Percentiles rank a stretch among this genome's conserved stretches.
phyloP scores from a whole-genome alignment of 768 basidiomycete species.

The Lentinus brumalis region DNA sequence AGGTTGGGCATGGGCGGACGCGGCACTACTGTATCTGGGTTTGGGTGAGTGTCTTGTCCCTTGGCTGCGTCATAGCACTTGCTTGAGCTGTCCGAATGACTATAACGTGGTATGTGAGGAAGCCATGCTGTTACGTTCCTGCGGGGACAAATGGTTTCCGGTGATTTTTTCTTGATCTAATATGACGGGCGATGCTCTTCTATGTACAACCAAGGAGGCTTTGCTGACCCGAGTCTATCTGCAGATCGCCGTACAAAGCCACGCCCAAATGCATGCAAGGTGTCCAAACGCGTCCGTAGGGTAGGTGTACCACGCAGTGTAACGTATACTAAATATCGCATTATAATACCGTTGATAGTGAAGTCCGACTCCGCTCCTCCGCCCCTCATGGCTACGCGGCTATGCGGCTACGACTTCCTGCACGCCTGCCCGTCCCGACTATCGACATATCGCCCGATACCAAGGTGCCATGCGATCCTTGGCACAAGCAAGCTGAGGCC shows the following conservation, averaged over 20 bases:
- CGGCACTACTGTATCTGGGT: not conserved
- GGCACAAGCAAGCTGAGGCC: slow-evolving; percentile 71
- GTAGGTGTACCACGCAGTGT: slow-evolving; percentile 16
- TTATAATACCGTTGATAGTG: not conserved
- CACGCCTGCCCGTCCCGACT: slow-evolving; percentile 49
- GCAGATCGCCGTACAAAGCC: not conserved
- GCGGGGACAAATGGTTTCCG: slow-evolving; percentile 45
- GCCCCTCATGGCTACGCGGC: slow-evolving; percentile 2
- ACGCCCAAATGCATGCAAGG: not conserved
- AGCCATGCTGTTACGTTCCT: slow-evolving; percentile 43
- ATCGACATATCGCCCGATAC: slow-evolving; percentile 74
- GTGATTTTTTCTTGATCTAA: slow-evolving; percentile 88
- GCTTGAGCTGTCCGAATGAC: slow-evolving; percentile 50
- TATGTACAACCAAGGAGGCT: not conserved
- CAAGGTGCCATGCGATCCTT: slow-evolving; percentile 72
- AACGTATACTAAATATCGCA: slow-evolving; percentile 11
- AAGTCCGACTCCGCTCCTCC: not conserved
- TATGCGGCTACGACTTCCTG: slow-evolving; percentile 8
- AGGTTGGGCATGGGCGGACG: not conserved
- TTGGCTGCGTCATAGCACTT: not conserved
- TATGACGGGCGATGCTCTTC: slow-evolving; percentile 56
- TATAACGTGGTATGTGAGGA: slow-evolving; percentile 76
- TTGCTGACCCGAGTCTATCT: not conserved
- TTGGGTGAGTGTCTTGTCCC: slow-evolving; percentile 13
- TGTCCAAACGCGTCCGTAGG: slow-evolving; percentile 5